These are phyloP conservation scores for Boletus rex-veris DNA, from an alignment of 768 basidiomycete genomes.

Conservation along the genomic window DNA sequence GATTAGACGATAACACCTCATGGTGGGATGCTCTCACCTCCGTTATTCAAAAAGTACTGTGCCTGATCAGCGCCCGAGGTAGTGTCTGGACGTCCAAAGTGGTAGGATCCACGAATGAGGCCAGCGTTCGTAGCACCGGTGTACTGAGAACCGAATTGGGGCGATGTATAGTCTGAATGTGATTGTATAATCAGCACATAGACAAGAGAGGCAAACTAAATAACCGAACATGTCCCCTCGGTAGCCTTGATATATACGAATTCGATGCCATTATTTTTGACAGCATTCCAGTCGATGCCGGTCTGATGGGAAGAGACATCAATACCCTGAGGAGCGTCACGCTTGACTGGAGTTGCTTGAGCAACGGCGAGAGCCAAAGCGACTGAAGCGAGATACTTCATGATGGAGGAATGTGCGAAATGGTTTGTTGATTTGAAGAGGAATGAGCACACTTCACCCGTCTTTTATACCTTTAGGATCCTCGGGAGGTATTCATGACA, in stretches of 20 bases:
- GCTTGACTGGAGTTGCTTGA: neutral
- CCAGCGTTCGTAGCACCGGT: slow-evolving; percentile 51
- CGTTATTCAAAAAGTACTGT: slow-evolving; percentile 52
- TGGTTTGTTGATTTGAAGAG: neutral
- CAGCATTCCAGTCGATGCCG: neutral
- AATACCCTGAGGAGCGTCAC: neutral
- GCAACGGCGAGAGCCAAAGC: neutral
- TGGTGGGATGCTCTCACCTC: slow-evolving; percentile 35
- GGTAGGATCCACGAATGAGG: slow-evolving; percentile 59
- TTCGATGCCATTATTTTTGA: neutral
- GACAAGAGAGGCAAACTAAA: neutral
- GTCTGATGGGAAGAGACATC: neutral
- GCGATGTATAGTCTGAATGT: neutral
- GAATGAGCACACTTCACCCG: neutral
- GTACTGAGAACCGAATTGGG: slow-evolving; percentile 45
- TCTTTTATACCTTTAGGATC: neutral
- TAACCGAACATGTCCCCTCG: neutral
- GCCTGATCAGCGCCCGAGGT: slow-evolving; percentile 59
- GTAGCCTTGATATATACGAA: neutral
- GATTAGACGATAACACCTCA: neutral
- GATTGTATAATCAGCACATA: neutral
- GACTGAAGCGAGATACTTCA: neutral
- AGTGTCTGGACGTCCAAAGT: slow-evolving; percentile 53
- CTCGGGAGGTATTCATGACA: too few species aligned
- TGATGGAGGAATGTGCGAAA: neutral